Conservation (phyloP, 2,329 filamentous ascomycete species). For the Talaromyces sp. region DNA sequence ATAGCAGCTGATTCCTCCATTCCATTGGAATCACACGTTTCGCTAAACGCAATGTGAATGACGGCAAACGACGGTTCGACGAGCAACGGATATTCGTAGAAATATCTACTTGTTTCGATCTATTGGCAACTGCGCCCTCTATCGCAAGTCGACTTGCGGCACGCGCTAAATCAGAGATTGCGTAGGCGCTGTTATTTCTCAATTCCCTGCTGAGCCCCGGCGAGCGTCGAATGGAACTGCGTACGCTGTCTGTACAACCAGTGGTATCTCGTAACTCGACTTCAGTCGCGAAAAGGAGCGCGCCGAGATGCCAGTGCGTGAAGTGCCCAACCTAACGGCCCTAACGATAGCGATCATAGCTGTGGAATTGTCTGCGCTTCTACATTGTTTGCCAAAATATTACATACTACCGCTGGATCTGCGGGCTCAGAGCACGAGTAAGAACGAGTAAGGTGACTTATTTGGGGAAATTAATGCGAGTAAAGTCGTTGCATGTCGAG, state of each 20-base stretch:
- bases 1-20: background rate
- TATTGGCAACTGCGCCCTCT: background rate
- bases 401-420: too few species aligned
- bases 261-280: background rate
- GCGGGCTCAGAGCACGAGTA: too few species aligned
- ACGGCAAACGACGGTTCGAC: background rate
- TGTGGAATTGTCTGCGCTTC: background rate
- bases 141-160: background rate
- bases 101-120: background rate
- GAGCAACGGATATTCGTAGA: background rate
- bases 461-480: background rate
- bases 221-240: background rate
- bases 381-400: background rate
- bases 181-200: background rate
- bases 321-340: background rate
- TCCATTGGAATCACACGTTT: background rate
- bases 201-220: background rate
- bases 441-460: background rate
- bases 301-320: background rate
- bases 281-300: background rate
- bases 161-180: background rate
- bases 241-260: background rate
- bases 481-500: background rate
- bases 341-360: background rate
- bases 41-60: background rate